Base-by-base conservation (phyloP, 768 basidiomycete genomes). In the Arthromyces matolae region DNA sequence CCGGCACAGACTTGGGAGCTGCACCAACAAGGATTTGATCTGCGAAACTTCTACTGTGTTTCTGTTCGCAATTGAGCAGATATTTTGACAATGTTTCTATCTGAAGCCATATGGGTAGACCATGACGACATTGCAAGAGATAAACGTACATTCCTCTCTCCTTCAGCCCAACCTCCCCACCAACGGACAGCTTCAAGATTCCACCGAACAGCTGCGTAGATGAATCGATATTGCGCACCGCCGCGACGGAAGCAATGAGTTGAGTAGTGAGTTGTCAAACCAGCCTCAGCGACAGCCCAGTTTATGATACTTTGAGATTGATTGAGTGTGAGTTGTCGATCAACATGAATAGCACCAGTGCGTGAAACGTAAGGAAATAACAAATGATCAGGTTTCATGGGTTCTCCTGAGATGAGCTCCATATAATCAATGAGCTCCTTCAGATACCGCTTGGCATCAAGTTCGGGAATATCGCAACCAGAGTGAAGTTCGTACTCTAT, bases 171-270 rank as follows among this genome's bases (percentile, higher is more conserved):
- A 8, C 39, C 39, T 22, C 39, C 39, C 39, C 39, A 40, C 39
- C 39, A 40, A 8, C 39, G 22, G 13, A 40, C 39, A n/a, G 39
- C 39, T 14, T 27, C 22, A n/a, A 40, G 39, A 25, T 10, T 13
- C 39, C 39, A 40, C 18, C 24, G 12, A 5, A 27, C 23, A 27
- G 39, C 13, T 8, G 39, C 39, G 12, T 40, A 12, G 14, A 40
- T 40, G 39, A 40, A 40, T 27, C 39, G 39, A 40, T 40, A 40
- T 16, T 40, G 39, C 4, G 39, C 20, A 7, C 39, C 39, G n/a
- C 24, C 33, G 5, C 10, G 8, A n/a, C 33, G 14, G 10, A 34
- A 34, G n/a, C 33, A 34, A 34, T 34, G 33, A n/a, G 33, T 34
- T 5, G 33, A n/a, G 33, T 34, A 34, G 14, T 34, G 19, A 5